phyloP scores from a whole-genome alignment of 1,284 basidiomycete genomes.

The Neolentinus lepideus region DNA sequence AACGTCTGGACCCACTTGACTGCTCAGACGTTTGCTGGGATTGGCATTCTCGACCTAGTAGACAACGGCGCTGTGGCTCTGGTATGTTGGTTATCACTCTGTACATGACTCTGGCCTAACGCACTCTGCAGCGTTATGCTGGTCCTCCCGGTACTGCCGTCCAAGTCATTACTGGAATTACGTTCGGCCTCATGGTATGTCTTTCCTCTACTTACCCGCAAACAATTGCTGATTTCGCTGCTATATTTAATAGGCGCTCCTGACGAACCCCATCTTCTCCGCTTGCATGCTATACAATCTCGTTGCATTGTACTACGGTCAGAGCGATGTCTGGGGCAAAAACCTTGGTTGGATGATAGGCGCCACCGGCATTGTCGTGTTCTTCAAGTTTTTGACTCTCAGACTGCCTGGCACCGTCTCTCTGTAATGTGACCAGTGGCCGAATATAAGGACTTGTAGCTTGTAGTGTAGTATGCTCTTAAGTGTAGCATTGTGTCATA shows the following conservation, averaged over 20 bases:
- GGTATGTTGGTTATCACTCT: slow-evolving; percentile 12
- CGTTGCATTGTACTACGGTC: slow-evolving; percentile 2
- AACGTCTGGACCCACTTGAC: slow-evolving; percentile 22
- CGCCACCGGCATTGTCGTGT: background rate
- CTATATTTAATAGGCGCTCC: background rate
- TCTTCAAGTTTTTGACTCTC: background rate
- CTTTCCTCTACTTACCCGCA: too few species aligned
- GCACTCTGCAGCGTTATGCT: background rate
- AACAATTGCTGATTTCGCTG: too few species aligned
- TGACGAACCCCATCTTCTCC: slow-evolving; percentile 1
- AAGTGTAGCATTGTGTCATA: too few species aligned
- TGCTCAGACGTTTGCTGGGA: slow-evolving; percentile 25
- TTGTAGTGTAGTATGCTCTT: too few species aligned
- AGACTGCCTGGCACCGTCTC: background rate
- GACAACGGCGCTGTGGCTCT: slow-evolving; percentile 25
- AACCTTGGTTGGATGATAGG: background rate
- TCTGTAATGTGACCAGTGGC: background rate
- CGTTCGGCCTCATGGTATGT: background rate
- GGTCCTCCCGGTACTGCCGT: slow-evolving; percentile 4
- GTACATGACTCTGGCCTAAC: background rate
- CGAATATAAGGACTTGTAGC: too few species aligned
- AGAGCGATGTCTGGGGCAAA: background rate
- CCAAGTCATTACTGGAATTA: background rate
- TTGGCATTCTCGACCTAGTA: slow-evolving; percentile 26
- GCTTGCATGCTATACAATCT: background rate